phyloP scores from a whole-genome alignment of 192 early-diverging fungal species.

The Pecoramyces ruminantium region DNA sequence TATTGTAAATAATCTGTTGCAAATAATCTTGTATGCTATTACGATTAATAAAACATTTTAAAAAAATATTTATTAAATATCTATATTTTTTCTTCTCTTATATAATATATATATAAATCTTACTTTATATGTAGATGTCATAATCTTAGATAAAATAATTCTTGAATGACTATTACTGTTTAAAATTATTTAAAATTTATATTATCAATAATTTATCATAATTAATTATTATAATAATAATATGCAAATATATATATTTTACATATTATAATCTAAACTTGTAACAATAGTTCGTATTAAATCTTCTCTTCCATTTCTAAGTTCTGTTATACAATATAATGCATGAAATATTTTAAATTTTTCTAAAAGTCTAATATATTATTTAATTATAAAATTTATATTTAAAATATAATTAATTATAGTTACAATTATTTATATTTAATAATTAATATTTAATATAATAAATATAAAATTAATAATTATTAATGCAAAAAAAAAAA shows the following conservation, averaged over 20 bases:
- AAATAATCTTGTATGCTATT: slow-evolving; percentile 46
- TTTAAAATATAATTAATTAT: no score
- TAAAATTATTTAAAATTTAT: no score
- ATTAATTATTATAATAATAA: no score
- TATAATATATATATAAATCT: neutral
- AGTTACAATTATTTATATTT: no score
- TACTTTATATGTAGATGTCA: slow-evolving; percentile 68
- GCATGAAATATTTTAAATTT: slow-evolving; percentile 63
- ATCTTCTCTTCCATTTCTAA: slow-evolving; percentile 54
- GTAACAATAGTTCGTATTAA: slow-evolving; percentile 53
- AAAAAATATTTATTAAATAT: no score
- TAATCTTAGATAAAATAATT: slow-evolving; percentile 61
- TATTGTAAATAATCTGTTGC: slow-evolving; percentile 53
- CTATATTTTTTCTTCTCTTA: no score
- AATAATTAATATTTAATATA: neutral
- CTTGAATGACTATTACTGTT: slow-evolving; percentile 61
- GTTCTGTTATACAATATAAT: slow-evolving; percentile 60
- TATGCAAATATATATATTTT: no score
- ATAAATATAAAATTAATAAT: neutral
- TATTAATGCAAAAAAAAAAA: no score
- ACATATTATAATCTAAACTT: slow-evolving; percentile 54
- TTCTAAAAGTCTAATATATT: slow-evolving; percentile 25
- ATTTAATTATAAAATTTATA: no score
- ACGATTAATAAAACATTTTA: no score
- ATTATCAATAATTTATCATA: no score